Percentiles rank a stretch among this genome's conserved stretches.
phyloP scores from a whole-genome alignment of 352 stramenopile genomes.

The Phytophthora cactorum region DNA sequence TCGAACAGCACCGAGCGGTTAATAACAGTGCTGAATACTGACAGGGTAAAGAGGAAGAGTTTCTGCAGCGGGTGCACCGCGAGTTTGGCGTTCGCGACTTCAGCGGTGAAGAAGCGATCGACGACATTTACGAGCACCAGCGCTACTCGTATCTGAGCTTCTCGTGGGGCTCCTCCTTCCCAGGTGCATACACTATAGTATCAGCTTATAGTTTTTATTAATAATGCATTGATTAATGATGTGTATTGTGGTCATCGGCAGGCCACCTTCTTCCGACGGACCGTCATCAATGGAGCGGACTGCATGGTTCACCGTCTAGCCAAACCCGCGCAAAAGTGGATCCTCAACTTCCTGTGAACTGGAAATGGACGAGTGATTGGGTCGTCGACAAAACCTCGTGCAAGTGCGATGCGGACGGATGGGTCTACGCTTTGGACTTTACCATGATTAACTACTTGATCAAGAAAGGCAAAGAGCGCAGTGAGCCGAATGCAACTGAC shows the following conservation, averaged over 20 bases:
- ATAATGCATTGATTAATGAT: neutral
- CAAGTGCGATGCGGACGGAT: conserved; percentile 71
- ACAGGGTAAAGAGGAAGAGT: conserved; percentile 61
- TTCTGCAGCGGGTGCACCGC: conserved; percentile 65
- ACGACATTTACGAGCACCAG: conserved; percentile 84
- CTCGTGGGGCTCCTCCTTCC: conserved; percentile 72
- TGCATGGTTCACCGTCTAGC: conserved; percentile 64
- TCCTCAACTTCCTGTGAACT: conserved; percentile 68
- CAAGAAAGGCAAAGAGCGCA: conserved; percentile 62
- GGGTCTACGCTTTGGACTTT: conserved; percentile 85
- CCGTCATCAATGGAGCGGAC: conserved; percentile 60
- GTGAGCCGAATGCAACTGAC: conserved; percentile 60
- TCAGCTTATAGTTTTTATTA: neutral
- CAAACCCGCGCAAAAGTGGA: conserved; percentile 66
- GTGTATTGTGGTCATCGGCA: conserved; percentile 7
- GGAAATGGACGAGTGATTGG: conserved; percentile 74
- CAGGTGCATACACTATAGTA: conserved; percentile 29
- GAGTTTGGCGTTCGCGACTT: conserved; percentile 79
- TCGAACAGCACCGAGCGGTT: neutral
- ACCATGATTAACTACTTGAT: conserved; percentile 77
- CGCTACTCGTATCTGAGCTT: conserved; percentile 85
- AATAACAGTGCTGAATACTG: conserved; percentile 1
- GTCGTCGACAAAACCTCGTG: conserved; percentile 52
- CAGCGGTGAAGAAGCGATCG: conserved; percentile 63
- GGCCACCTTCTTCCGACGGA: conserved; percentile 76